Evolutionary conservation across 352 stramenopile species (phyloP).

Genomic region (Blastocystis sp.): DNA sequence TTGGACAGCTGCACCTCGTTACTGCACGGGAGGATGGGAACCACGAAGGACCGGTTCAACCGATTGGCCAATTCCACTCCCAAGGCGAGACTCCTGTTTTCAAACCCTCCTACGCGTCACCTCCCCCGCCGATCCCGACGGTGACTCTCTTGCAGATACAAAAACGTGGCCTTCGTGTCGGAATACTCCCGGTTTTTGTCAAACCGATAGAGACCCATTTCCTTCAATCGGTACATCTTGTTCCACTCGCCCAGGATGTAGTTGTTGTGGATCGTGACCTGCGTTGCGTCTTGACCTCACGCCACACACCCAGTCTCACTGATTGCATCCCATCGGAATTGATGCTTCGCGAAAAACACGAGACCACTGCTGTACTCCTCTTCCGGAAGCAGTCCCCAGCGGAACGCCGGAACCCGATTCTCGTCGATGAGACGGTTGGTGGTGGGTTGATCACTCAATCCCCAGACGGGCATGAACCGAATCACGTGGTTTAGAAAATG

Average conservation of each 20-base stretch:
- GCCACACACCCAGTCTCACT: neutral
- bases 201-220: conserved; percentile 50
- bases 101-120: neutral
- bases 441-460: conserved; percentile 34
- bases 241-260: conserved; percentile 35
- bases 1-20: neutral
- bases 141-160: neutral
- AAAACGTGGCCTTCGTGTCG: neutral
- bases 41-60: conserved; percentile 29
- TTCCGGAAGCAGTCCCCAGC: conserved; percentile 35
- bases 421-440: neutral
- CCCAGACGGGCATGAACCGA: neutral
- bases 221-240: conserved; percentile 61
- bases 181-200: conserved; percentile 28
- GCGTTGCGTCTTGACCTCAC: neutral
- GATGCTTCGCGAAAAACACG: conserved; percentile 43
- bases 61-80: conserved; percentile 32
- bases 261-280: conserved; percentile 63
- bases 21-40: conserved; percentile 17
- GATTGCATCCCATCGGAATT: conserved; percentile 53
- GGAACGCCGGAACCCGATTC: conserved; percentile 9
- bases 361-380: conserved; percentile 12
- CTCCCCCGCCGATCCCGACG: neutral
- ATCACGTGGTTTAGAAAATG: conserved; percentile 41
- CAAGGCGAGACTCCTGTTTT: neutral